A percentile compares a stretch with the other conserved stretches of the same genome.
Evolutionary conservation across 805 yeast genomes (phyloP).

Genomic region (Pichia californica): DNA sequence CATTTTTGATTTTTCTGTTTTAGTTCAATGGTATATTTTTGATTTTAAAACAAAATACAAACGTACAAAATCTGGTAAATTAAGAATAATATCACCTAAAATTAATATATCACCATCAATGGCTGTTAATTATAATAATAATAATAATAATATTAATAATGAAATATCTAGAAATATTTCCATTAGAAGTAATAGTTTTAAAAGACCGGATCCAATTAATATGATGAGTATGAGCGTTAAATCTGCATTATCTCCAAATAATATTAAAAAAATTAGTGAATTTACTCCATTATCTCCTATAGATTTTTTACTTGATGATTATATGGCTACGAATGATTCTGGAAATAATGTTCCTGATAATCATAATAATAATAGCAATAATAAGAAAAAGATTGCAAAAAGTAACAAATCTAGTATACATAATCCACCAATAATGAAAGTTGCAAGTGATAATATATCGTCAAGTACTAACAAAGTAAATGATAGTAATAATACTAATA

Average conservation of each 20-base stretch:
- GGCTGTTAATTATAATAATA: neutral
- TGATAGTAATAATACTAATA: neutral
- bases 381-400: neutral
- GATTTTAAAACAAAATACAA: conserved; percentile 16
- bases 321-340: neutral
- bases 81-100: conserved; percentile 1
- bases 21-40: conserved; percentile 37
- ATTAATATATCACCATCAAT: neutral
- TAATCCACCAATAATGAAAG: neutral
- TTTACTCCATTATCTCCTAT: conserved; percentile 32
- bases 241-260: conserved; percentile 24
- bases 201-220: conserved; percentile 4
- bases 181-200: neutral
- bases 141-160: neutral
- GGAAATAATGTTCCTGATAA: too few relatives aligned
- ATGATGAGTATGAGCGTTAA: conserved; percentile 19
- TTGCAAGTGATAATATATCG: too few relatives aligned
- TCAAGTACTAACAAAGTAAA: neutral
- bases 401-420: conserved; percentile 1
- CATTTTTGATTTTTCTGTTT: conserved; percentile 37
- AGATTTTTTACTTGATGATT: conserved; percentile 26
- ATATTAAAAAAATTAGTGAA: conserved; percentile 28
- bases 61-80: conserved; percentile 3
- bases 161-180: neutral
- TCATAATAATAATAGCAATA: too few relatives aligned